Evolutionary conservation across 2,329 filamentous ascomycete species (phyloP), one percentile per base, ranked within the genome.

Genomic region (Pyrenophora seminiperda): DNA sequence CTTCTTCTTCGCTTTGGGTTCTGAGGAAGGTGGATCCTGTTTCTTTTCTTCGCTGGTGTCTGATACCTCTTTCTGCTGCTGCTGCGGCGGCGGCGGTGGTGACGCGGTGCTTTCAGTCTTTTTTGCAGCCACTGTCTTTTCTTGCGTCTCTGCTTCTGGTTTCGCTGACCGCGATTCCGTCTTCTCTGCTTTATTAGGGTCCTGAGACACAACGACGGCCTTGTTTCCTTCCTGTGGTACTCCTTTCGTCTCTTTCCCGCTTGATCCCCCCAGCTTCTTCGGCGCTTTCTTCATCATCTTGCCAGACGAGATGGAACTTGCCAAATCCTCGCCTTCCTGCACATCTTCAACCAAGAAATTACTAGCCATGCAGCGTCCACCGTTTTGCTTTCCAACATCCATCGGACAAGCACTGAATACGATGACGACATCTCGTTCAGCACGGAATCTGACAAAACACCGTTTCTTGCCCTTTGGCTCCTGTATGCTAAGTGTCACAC

Each of bases 341-440:
- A 58, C 55, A 7, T 70, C 64, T 47, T 74, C 71, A 5, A 74
- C 71, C 61, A 73, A 65, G 52, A 72, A 74, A 44, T 74, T 73
- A 18, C 68, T 69, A 4, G 70, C 71, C 70, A 73, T 74, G 43
- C 70, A 72, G 18, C 61, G 62, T 18, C 69, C 71, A 2, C 71
- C 70, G 31, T 73, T 74, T 52, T 71, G 68, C 14, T 53, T 53
- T 1, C 71, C 71, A 1, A 72, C 58, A 6, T 73, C 70, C 65
- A 72, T 73, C 6, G 72, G 72, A 44, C 72, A 74, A 7, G 72
- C 70, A 40, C 70, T 73, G 50, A 74, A 63, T 0, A 73, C 70
- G 0, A 74, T 54, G 0, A 74, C 71, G 2, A 72, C 51, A 39
- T 74, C 72, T 11, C 70, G 59, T 49, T 73, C 69, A 3, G 72